Percentiles rank a stretch among this genome's conserved stretches.
Conservation (phyloP, 1,284 basidiomycete genomes). For the Ceratobasidium sp. region DNA sequence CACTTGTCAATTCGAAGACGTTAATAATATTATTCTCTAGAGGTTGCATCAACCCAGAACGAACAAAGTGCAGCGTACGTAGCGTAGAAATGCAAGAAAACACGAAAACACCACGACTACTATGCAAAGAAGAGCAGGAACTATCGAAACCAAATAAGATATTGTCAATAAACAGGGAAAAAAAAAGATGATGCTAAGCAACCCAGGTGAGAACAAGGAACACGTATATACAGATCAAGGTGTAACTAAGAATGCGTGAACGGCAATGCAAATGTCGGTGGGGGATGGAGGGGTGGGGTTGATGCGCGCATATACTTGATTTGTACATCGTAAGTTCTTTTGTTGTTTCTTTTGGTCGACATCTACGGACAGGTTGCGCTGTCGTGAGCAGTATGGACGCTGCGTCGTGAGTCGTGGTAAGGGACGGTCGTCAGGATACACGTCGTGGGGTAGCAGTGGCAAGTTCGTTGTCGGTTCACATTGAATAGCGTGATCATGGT, state of each 20-base stretch:
- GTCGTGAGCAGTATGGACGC: background rate
- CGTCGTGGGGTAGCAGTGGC: background rate
- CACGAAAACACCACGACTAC: background rate
- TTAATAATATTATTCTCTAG: slow-evolving; percentile 27
- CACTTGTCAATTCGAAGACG: background rate
- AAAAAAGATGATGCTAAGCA: slow-evolving; percentile 3
- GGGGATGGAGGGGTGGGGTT: background rate
- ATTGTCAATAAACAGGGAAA: slow-evolving; percentile 21
- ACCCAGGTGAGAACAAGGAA: background rate
- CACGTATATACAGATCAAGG: slow-evolving; percentile 19
- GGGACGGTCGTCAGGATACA: background rate
- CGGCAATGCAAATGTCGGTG: slow-evolving; percentile 8
- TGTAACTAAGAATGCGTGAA: slow-evolving; percentile 11
- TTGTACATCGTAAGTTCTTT: slow-evolving; percentile 6
- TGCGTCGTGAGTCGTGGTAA: background rate
- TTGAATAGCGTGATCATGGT: background rate
- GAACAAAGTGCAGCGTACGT: slow-evolving; percentile 33
- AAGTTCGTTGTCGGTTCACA: background rate
- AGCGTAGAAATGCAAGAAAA: slow-evolving; percentile 14
- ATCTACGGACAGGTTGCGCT: slow-evolving; percentile 5
- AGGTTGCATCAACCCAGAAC: slow-evolving; percentile 16
- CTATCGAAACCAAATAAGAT: slow-evolving; percentile 27
- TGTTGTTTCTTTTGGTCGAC: background rate
- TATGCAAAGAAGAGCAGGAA: background rate
- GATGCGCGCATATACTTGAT: slow-evolving; percentile 1